A percentile compares a stretch with the other conserved stretches of the same genome.
phyloP scores from a whole-genome alignment of 2,329 filamentous ascomycete species.

The Arachnomyces sp. region DNA sequence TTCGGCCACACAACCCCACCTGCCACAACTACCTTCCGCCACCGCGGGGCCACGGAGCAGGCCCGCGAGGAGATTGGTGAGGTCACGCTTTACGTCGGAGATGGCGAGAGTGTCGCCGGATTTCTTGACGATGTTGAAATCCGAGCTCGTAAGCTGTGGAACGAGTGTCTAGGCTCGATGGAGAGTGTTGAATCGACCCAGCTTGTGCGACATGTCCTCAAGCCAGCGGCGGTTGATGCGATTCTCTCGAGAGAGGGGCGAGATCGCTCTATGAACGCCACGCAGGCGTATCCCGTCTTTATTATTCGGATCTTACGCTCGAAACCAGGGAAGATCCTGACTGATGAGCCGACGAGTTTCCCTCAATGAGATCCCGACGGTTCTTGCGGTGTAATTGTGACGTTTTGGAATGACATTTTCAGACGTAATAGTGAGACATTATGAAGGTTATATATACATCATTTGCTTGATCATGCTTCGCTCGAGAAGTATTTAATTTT shows the following conservation, averaged over 20 bases:
- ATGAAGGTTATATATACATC: too few species aligned
- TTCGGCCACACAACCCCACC: background rate
- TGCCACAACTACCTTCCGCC: background rate
- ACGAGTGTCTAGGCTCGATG: background rate
- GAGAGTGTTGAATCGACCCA: background rate
- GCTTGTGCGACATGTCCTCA: background rate
- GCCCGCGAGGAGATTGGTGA: background rate
- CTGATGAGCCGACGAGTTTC: background rate
- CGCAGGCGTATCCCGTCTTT: background rate
- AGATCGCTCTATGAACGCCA: constrained; percentile 1
- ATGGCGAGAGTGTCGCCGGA: background rate
- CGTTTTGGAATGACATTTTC: too few species aligned
- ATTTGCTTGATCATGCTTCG: too few species aligned
- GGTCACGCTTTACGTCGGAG: background rate
- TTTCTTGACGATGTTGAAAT: background rate
- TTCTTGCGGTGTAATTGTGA: too few species aligned
- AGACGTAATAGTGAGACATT: too few species aligned
- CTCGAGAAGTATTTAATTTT: too few species aligned
- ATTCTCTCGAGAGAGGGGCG: background rate
- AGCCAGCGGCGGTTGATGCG: constrained; percentile 1
- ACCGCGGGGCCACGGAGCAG: background rate
- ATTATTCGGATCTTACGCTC: background rate
- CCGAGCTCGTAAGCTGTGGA: background rate
- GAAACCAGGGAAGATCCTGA: background rate
- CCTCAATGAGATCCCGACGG: too few species aligned